Conservation (phyloP, 371 early-diverging fungal species). For the Blakeslea trispora region DNA sequence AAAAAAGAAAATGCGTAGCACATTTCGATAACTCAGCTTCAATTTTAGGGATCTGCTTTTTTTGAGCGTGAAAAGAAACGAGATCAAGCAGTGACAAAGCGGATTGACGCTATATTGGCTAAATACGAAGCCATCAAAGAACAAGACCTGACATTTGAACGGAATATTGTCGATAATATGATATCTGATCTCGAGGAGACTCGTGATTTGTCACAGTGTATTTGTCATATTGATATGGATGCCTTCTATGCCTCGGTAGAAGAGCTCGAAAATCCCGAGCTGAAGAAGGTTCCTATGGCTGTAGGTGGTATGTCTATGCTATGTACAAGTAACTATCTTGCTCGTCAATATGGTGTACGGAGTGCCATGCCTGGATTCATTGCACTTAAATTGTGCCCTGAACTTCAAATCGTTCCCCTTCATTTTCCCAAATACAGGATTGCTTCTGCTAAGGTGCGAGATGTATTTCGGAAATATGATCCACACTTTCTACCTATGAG, state of each 20-base stretch:
- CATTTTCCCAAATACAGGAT: slow-evolving; percentile 60
- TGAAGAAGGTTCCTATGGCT: slow-evolving; percentile 68
- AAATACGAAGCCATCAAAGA: slow-evolving; percentile 44
- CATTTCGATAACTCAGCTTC: background rate
- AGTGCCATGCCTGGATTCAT: slow-evolving; percentile 75
- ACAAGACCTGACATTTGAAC: slow-evolving; percentile 43
- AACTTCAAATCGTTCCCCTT: slow-evolving; percentile 54
- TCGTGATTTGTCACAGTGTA: slow-evolving; percentile 50
- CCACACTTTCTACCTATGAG: slow-evolving; percentile 58
- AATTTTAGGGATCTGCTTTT: slow-evolving; percentile 61
- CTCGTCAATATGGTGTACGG: slow-evolving; percentile 66
- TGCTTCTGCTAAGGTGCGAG: slow-evolving; percentile 50
- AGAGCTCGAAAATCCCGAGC: slow-evolving; percentile 61
- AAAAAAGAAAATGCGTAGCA: background rate
- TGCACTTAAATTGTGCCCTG: slow-evolving; percentile 64
- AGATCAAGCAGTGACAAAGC: slow-evolving; percentile 47
- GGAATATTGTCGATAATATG: slow-evolving; percentile 43
- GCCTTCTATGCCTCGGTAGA: slow-evolving; percentile 79
- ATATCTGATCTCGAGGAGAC: slow-evolving; percentile 42
- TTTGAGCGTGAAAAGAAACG: slow-evolving; percentile 56
- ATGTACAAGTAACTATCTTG: slow-evolving; percentile 72
- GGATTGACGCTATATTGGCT: slow-evolving; percentile 46
- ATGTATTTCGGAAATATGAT: slow-evolving; percentile 56
- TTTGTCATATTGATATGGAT: slow-evolving; percentile 73
- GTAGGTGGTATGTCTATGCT: slow-evolving; percentile 69